Base-by-base conservation (phyloP, 2,329 filamentous ascomycete species). In the Colletotrichum lini region DNA sequence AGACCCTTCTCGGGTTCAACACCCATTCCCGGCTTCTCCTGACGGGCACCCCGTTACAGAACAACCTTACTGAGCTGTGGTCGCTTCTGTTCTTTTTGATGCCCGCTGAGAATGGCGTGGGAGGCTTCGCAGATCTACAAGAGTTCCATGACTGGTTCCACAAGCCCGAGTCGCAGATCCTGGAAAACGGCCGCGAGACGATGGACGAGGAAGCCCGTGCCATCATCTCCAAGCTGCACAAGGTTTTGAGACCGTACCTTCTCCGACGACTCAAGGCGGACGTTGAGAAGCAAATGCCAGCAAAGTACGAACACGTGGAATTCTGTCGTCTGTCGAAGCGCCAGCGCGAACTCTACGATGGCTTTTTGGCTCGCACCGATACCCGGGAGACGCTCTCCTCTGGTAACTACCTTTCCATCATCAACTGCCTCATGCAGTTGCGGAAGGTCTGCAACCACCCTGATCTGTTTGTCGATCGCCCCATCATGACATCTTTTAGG, bases 371-470 rank as follows among this genome's bases (percentile, higher is more conserved):
- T 44, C 91, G 95, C 67, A 92, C 93, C 4, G 94, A 98, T 76
- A 98, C 96, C 0, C 92, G 94, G 74, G 93, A 94, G 71, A 98
- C 95, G 0, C 85, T 99, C 21, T 90, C 94, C 3, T 97, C 94
- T 1, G 96, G 96, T 38, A 99, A 98, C 77, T 98, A 98, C 80
- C 90, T 99, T 74, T 98, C 95, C 21, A 98, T 99, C 79, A 98
- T 98, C 82, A 98, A 98, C 80, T 98, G 97, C 81, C 84, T 99
- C 62, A 98, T 99, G 95, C 96, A 98, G 79, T 86, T 99, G 64
- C 91, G 96, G 59, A 98, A 98, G 80, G 97, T 99, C 62, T 99
- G 96, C 87, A 99, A 99, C 76, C 96, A 99, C 78, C 97, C 96
- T 0, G 96, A 99, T 82, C 87, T 99, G 10, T 99, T 99, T 77